Evolutionary conservation across 257 asterid species (phyloP).

Genomic region (Nicotiana otophora): DNA sequence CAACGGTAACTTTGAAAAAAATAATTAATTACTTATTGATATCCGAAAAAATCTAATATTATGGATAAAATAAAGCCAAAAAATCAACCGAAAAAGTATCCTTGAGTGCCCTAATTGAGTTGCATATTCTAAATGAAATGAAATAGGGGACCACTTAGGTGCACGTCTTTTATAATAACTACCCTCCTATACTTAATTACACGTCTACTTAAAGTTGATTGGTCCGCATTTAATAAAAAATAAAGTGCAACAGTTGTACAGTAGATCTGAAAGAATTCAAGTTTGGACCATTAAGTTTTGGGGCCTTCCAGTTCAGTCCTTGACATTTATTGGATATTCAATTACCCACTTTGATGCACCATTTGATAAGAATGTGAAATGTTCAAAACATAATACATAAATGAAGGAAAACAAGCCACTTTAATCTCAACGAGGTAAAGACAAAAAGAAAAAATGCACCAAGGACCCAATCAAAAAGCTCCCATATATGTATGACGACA

Average conservation of each 20-base stretch:
- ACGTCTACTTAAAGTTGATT: not conserved
- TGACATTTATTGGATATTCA: too few species aligned
- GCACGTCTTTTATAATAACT: too few species aligned
- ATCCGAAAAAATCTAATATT: too few species aligned
- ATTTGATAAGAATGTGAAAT: too few species aligned
- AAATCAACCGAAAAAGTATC: too few species aligned
- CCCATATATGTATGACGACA: too few species aligned
- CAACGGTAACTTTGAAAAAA: too few species aligned
- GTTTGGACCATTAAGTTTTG: not conserved
- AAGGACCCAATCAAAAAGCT: too few species aligned
- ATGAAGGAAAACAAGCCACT: not conserved
- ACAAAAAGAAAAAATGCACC: too few species aligned
- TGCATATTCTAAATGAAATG: not conserved
- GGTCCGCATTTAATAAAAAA: slow-evolving; percentile 6
- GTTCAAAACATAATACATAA: too few species aligned
- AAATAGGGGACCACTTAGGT: not conserved
- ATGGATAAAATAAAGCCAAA: too few species aligned
- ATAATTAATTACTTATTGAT: too few species aligned
- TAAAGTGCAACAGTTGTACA: not conserved
- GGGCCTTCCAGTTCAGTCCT: not conserved
- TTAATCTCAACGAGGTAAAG: not conserved
- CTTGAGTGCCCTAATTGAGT: not conserved
- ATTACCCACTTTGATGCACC: not conserved
- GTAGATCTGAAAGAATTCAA: not conserved
- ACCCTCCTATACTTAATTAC: not conserved